Evolutionary conservation across 192 early-diverging fungal genomes (phyloP), one percentile per base, ranked within the genome.

Genomic region (Gaertneriomyces sp.): DNA sequence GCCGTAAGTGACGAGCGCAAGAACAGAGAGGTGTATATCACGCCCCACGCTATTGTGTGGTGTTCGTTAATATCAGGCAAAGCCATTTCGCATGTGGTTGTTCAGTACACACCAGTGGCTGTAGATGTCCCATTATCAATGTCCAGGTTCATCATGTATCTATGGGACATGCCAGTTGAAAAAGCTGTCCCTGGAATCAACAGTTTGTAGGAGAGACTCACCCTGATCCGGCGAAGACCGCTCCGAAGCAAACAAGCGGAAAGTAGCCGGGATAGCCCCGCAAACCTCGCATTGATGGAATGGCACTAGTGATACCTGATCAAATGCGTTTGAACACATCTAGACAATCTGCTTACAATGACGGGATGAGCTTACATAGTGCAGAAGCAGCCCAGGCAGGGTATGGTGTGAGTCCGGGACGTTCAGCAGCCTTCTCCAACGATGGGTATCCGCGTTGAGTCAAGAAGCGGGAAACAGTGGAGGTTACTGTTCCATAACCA

Each of bases 51-150:
- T 56, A 33, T 33, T 33, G 25, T 33, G 25, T 33, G 25, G 25
- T 33, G 54, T 16, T 38, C 3, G 54, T 25, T 6, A 5, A 8
- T 25, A 39, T 8, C 54, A 4, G 38, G 12, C 12, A 38, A 25
- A 25, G 54, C 12, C 16, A 16, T 14, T 39, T 56, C 19, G 12
- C 14, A 14, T 16, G 54, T 25, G 17, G 14, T 56, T 16, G 12
- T 16, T 12, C 4, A 56, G 0, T 39, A 25, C 14, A 39, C 39
- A 56, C 54, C 54, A 7, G 64, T 66, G 5, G 64, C 54, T 7
- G 64, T 66, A 19, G 64, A 66, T 9, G 54, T 33, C 40, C 64
- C 64, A 46, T 66, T 66, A 40, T 66, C 64, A 12, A 57, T 7
- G 39, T 66, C 64, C 6, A 42, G 64, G 7, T 17, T 5, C n/a